Percentiles rank a stretch among this genome's conserved stretches.
These are phyloP conservation scores for Debaryomyces sp. DNA, from an alignment of 1,139 yeast species.

Conservation along the genomic window DNA sequence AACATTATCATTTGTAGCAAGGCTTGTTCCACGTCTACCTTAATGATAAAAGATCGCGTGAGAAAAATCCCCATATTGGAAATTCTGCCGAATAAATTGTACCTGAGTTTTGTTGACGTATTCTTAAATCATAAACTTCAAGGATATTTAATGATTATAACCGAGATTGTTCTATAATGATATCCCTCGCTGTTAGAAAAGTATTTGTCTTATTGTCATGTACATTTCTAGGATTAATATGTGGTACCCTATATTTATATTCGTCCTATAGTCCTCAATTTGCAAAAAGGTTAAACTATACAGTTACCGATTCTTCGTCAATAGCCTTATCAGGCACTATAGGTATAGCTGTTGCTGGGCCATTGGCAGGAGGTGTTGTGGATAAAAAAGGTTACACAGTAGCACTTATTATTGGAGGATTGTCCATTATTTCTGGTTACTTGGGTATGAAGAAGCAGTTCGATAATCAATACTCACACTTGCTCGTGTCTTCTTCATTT, in stretches of 20 bases:
- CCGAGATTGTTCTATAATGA: slow-evolving; percentile 11
- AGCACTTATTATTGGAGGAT: slow-evolving; percentile 48
- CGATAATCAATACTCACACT: slow-evolving; percentile 30
- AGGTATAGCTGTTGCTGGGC: slow-evolving; percentile 60
- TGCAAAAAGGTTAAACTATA: slow-evolving; percentile 51
- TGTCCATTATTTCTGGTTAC: slow-evolving; percentile 47
- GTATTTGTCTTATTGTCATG: slow-evolving; percentile 45
- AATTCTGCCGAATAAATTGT: background rate
- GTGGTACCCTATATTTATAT: slow-evolving; percentile 64
- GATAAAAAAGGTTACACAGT: slow-evolving; percentile 54
- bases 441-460: slow-evolving; percentile 50
- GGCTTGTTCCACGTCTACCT: background rate
- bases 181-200: slow-evolving; percentile 32
- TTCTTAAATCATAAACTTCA: background rate
- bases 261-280: slow-evolving; percentile 68
- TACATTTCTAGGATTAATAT: slow-evolving; percentile 53
- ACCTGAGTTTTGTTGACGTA: background rate
- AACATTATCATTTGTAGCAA: background rate
- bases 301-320: slow-evolving; percentile 57
- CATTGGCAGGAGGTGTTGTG: slow-evolving; percentile 61
- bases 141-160: background rate
- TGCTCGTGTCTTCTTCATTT: slow-evolving; percentile 37
- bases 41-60: slow-evolving; percentile 1
- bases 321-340: slow-evolving; percentile 63
- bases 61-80: slow-evolving; percentile 1